phyloP scores from a whole-genome alignment of 495 filamentous ascomycete genomes.

The Parachaetomium inaequale region DNA sequence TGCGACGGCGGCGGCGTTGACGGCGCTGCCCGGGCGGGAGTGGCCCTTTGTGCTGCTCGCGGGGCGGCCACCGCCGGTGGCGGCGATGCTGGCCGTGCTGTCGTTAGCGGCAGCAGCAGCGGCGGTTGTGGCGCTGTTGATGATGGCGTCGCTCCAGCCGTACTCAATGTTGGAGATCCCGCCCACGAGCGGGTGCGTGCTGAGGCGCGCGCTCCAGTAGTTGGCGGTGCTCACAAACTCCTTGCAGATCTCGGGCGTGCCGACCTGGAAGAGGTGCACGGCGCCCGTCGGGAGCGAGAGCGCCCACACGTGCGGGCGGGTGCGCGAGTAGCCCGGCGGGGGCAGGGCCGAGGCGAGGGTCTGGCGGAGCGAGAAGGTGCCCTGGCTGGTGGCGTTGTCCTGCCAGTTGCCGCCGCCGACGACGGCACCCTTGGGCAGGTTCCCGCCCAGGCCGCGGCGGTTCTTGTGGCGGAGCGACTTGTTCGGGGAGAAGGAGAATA shows the following conservation, averaged over 20 bases:
- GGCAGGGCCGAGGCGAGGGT: slow-evolving; percentile 89
- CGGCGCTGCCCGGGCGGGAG: slow-evolving; percentile 44
- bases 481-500: slow-evolving; percentile 84
- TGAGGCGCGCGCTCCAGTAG: slow-evolving; percentile 94
- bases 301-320: slow-evolving; percentile 90
- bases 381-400: slow-evolving; percentile 84
- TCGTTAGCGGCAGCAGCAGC: slow-evolving; percentile 46
- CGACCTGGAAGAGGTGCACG: slow-evolving; percentile 95
- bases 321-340: slow-evolving; percentile 86
- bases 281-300: slow-evolving; percentile 89
- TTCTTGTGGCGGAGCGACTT: slow-evolving; percentile 71
- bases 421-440: slow-evolving; percentile 52
- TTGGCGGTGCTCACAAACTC: slow-evolving; percentile 95
- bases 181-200: slow-evolving; percentile 85
- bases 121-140: slow-evolving; percentile 66
- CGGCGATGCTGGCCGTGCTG: slow-evolving; percentile 21
- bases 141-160: slow-evolving; percentile 87
- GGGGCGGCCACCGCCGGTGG: slow-evolving; percentile 21
- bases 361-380: slow-evolving; percentile 83
- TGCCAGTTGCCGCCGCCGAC: slow-evolving; percentile 98
- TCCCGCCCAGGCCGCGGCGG: slow-evolving; percentile 40
- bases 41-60: slow-evolving; percentile 30
- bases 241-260: slow-evolving; percentile 87
- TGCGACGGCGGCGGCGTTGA: slow-evolving; percentile 22
- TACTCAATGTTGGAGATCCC: slow-evolving; percentile 97